Evolutionary conservation across 2,329 filamentous ascomycete genomes (phyloP), one percentile per base, ranked within the genome.

Genomic region (Xenoacremonium recifei): DNA sequence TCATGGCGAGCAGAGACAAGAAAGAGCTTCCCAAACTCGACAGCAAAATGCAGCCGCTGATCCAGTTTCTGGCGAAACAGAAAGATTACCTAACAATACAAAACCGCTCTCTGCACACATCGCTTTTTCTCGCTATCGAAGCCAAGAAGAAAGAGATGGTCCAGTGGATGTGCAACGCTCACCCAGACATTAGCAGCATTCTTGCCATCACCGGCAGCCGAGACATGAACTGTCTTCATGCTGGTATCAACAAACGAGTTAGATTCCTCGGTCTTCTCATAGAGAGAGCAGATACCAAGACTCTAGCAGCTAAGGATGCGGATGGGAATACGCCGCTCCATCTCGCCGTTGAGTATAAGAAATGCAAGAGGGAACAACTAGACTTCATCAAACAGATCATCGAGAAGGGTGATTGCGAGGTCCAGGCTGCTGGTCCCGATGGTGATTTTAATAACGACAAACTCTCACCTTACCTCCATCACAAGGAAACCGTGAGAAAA

Each of bases 311-410:
- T 10, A 51, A 45, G 13, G 43, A 42, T 4, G 31, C 25, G 2
- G 18, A 47, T 10, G 44, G 45, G 0, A 49, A 55, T 34, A 55
- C 49, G 11, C 52, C 51, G 9, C 45, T 57, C 10, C 54, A 57
- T 35, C 48, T 55, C 11, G 53, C 53, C 6, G 53, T 55, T 18
- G 44, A 53, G 30, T 54, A 51, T 27, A 46, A 53, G 10, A 51
- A 50, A 11, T 50, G 47, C n/a, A 52, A 38, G 20, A 32, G 44
- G 19, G 51, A 49, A 4, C 53, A 57, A 17, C 25, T 53, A 2
- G 33, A 37, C 7, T 43, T 53, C 11, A 38, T 57, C 29, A 29
- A 47, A 9, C 39, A 21, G 2, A 51, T 56, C 12, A 36, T 57
- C 9, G 32, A 32, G 4, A 51, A 48, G 11, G 41, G 50, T 27